Evolutionary conservation across 2,329 filamentous ascomycete species (phyloP).

Genomic region (Hirsutella thompsonii): DNA sequence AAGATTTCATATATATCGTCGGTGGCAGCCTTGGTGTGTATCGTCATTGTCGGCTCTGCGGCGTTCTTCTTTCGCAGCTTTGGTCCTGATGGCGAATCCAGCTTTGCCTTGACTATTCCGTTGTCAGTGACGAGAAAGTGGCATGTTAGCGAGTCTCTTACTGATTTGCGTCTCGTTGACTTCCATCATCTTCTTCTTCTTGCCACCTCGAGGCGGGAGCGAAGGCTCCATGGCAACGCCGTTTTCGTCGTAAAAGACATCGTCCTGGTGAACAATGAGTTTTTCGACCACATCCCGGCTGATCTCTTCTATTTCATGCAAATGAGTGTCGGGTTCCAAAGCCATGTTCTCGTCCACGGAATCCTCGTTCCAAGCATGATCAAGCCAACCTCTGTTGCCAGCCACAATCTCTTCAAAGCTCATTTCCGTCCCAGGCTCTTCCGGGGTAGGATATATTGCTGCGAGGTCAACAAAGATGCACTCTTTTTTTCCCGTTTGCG

Average conservation of each 20-base stretch:
- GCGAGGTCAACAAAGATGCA: conserved; percentile 79
- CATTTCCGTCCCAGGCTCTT: conserved; percentile 59
- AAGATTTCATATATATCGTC: conserved; percentile 98
- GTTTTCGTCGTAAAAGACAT: conserved; percentile 43
- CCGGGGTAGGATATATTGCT: conserved; percentile 68
- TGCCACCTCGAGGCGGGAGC: conserved; percentile 33
- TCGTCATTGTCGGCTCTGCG: conserved; percentile 90
- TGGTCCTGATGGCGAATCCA: conserved; percentile 76
- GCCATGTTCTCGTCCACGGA: conserved; percentile 19
- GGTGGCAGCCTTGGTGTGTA: conserved; percentile 88
- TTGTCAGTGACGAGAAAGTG: conserved; percentile 14
- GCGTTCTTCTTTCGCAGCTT: conserved; percentile 69
- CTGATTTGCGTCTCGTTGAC: conserved; percentile 87
- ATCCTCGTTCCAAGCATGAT: conserved; percentile 41
- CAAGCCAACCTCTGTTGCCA: conserved; percentile 55
- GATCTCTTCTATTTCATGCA: conserved; percentile 19
- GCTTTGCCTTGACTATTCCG: conserved; percentile 69
- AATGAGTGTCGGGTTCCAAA: conserved; percentile 12
- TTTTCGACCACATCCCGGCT: conserved; percentile 20
- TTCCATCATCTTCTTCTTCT: conserved; percentile 72
- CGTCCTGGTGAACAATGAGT: conserved; percentile 30
- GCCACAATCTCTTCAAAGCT: conserved; percentile 91
- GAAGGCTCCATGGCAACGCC: conserved; percentile 33
- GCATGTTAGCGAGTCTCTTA: conserved; percentile 31
- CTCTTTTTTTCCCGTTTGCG: conserved; percentile 70